phyloP scores from a whole-genome alignment of 2,329 filamentous ascomycete genomes.

The Alternaria solani region DNA sequence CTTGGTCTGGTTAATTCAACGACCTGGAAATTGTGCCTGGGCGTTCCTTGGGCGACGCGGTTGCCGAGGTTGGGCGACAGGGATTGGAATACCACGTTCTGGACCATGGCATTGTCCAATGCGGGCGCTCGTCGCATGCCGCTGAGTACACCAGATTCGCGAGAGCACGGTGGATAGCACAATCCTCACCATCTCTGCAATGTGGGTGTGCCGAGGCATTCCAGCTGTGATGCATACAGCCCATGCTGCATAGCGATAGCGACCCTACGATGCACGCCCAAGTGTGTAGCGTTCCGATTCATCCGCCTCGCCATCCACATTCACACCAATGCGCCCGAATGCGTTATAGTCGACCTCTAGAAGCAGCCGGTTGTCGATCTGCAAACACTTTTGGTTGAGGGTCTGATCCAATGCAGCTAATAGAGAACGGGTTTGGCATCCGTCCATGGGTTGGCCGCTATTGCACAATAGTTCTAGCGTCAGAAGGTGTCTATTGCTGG shows the following conservation, averaged over 20 bases:
- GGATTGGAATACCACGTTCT: slow-evolving; percentile 2
- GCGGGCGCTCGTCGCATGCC: neutral
- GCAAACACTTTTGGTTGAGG: neutral
- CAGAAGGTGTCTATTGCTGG: neutral
- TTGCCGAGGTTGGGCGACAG: slow-evolving; percentile 5
- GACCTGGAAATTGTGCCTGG: slow-evolving; percentile 5
- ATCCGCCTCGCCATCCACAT: slow-evolving; percentile 5
- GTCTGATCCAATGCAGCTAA: neutral
- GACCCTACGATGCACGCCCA: slow-evolving; percentile 2
- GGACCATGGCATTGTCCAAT: slow-evolving; percentile 3
- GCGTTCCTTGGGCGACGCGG: slow-evolving; percentile 1
- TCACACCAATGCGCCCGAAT: neutral
- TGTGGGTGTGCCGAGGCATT: neutral
- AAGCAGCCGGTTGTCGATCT: slow-evolving; percentile 1
- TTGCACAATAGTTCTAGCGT: neutral
- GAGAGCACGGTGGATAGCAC: neutral
- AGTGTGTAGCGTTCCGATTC: slow-evolving; percentile 9
- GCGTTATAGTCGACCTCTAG: neutral
- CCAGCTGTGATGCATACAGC: neutral
- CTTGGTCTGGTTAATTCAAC: neutral
- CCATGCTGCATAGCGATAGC: neutral
- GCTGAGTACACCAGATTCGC: neutral
- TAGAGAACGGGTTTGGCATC: neutral
- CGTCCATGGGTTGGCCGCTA: neutral
- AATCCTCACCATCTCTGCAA: neutral